phyloP scores from a whole-genome alignment of 2,329 filamentous ascomycete genomes.

The Colletotrichum gigasporum region DNA sequence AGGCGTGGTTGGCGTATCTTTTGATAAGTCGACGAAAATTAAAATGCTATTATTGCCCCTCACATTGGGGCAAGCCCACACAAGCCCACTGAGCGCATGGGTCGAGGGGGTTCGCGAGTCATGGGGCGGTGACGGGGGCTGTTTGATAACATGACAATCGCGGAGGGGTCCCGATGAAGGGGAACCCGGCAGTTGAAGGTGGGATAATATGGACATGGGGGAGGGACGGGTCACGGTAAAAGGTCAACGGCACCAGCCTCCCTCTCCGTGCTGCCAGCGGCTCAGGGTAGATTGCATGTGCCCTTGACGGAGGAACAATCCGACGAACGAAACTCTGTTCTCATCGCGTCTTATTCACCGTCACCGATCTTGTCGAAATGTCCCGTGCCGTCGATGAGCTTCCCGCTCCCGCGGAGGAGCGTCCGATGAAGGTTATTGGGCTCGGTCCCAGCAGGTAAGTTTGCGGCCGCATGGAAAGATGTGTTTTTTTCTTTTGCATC shows the following conservation, averaged over 20 bases:
- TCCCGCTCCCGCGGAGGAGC: constrained; percentile 6
- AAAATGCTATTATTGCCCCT: constrained; percentile 10
- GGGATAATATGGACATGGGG: background rate
- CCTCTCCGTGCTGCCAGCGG: background rate
- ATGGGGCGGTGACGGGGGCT: background rate
- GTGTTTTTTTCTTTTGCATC: background rate
- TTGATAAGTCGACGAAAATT: background rate
- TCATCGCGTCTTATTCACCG: background rate
- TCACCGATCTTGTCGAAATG: constrained; percentile 8
- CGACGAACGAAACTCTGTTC: background rate
- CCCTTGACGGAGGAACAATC: background rate
- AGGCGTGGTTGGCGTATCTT: background rate
- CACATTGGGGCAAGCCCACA: constrained; percentile 2
- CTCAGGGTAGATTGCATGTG: no score
- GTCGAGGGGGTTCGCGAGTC: constrained; percentile 19
- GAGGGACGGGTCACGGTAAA: constrained; percentile 6
- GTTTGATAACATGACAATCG: constrained; percentile 6
- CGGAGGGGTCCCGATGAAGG: background rate
- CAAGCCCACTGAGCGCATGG: no score
- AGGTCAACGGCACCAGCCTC: background rate
- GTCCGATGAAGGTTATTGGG: constrained; percentile 23
- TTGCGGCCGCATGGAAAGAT: background rate
- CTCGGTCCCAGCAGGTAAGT: constrained; percentile 26
- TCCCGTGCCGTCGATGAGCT: constrained; percentile 25
- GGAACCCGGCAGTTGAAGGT: background rate